These are phyloP conservation scores for Starmera pachycereana DNA, from an alignment of 805 yeast species.

Conservation along the genomic window DNA sequence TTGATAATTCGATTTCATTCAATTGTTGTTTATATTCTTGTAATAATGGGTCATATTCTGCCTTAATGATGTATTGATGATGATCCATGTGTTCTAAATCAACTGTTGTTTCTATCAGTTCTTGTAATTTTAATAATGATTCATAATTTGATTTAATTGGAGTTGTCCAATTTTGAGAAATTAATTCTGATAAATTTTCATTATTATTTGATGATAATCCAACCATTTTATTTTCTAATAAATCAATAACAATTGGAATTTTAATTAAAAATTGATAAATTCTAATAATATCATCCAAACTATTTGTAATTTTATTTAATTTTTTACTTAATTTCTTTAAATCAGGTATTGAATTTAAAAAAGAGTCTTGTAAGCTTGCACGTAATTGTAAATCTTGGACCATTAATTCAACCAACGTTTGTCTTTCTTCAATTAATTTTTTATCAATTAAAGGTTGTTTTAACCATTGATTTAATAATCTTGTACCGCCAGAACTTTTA, in stretches of 20 bases:
- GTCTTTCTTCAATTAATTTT: slow-evolving; percentile 54
- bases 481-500: slow-evolving; percentile 80
- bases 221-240: slow-evolving; percentile 34
- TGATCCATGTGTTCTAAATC: slow-evolving; percentile 76
- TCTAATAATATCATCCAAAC: slow-evolving; percentile 81
- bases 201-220: slow-evolving; percentile 20
- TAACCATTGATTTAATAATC: slow-evolving; percentile 86
- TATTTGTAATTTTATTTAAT: slow-evolving; percentile 40
- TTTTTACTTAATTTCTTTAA: slow-evolving; percentile 66
- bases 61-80: slow-evolving; percentile 76
- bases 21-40: slow-evolving; percentile 48
- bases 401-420: slow-evolving; percentile 60
- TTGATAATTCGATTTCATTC: slow-evolving; percentile 41
- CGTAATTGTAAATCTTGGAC: slow-evolving; percentile 62
- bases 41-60: slow-evolving; percentile 81
- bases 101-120: slow-evolving; percentile 84
- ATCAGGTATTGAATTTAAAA: slow-evolving; percentile 72
- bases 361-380: slow-evolving; percentile 53
- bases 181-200: slow-evolving; percentile 21
- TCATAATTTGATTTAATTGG: slow-evolving; percentile 41
- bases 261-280: slow-evolving; percentile 69
- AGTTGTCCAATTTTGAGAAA: slow-evolving; percentile 43
- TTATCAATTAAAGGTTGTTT: slow-evolving; percentile 83
- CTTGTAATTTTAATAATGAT: slow-evolving; percentile 60
- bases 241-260: slow-evolving; percentile 57